A percentile compares a stretch with the other conserved stretches of the same genome.
These are phyloP conservation scores for Actinomortierella ambigua DNA, from an alignment of 371 early-diverging fungal genomes.

Conservation along the genomic window DNA sequence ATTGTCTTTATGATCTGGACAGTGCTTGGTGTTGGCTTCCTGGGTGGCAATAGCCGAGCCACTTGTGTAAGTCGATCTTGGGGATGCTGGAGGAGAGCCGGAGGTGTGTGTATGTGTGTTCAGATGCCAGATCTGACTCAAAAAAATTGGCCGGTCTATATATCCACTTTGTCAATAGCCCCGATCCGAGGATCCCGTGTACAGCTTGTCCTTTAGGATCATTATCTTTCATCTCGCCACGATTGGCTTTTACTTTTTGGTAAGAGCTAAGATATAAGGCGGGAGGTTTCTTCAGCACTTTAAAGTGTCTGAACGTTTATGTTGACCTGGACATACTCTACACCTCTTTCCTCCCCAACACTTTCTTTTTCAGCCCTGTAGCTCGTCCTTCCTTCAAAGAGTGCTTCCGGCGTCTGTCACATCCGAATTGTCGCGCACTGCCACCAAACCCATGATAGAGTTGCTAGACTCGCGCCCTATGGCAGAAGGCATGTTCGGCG, in stretches of 20 bases:
- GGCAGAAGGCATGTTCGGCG: constrained; percentile 42
- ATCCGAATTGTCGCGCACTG: constrained; percentile 29
- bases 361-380: constrained; percentile 18
- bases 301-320: too few species aligned
- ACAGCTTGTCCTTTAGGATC: constrained; percentile 31
- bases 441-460: constrained; percentile 44
- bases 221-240: constrained; percentile 24
- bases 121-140: too few species aligned
- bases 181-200: constrained; percentile 22
- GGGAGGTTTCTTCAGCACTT: background rate
- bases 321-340: too few species aligned
- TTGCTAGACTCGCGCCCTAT: constrained; percentile 24
- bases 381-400: constrained; percentile 13
- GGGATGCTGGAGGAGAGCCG: too few species aligned
- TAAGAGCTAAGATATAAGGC: constrained; percentile 6
- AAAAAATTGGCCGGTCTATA: too few species aligned
- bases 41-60: constrained; percentile 12
- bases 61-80: background rate
- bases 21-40: constrained; percentile 34
- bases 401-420: constrained; percentile 16
- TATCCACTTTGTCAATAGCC: constrained; percentile 7
- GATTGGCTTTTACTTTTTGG: constrained; percentile 36
- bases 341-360: too few species aligned
- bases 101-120: too few species aligned
- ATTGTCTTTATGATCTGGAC: constrained; percentile 41